These are phyloP conservation scores for Neonectria magnoliae DNA, from an alignment of 2,329 filamentous ascomycete species.

Conservation along the genomic window DNA sequence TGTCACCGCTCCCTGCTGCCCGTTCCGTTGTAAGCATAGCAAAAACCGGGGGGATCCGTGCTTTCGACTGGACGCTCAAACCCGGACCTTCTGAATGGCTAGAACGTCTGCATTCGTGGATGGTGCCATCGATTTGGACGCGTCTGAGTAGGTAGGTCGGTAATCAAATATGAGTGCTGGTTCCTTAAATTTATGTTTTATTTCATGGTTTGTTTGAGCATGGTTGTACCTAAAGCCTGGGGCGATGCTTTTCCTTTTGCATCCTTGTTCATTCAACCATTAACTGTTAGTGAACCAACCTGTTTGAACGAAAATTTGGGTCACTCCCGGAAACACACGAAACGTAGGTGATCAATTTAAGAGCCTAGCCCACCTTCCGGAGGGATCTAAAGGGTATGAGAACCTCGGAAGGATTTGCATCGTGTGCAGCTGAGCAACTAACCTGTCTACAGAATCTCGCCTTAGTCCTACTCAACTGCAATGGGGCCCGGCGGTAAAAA, in stretches of 20 bases:
- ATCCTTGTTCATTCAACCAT: background rate
- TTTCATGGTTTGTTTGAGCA: background rate
- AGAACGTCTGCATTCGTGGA: background rate
- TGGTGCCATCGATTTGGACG: background rate
- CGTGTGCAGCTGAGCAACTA: background rate
- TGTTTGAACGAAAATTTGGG: background rate
- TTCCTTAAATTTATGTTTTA: no score
- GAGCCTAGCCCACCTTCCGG: background rate
- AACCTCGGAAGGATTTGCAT: background rate
- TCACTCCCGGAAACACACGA: background rate
- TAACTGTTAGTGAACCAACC: background rate
- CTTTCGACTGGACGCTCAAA: conserved; percentile 1
- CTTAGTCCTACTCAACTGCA: conserved; percentile 9
- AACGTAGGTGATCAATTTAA: background rate
- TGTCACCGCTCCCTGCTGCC: background rate
- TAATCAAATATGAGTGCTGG: no score
- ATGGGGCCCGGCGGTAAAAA: background rate
- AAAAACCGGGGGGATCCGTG: conserved; percentile 19
- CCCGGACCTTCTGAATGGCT: background rate
- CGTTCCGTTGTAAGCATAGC: background rate
- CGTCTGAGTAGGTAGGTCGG: background rate
- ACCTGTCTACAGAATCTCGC: background rate
- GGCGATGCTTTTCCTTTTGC: background rate
- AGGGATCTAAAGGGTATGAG: background rate
- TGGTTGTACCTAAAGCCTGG: background rate